Percentiles rank a stretch among this genome's conserved stretches.
phyloP scores from a whole-genome alignment of 2,329 filamentous ascomycete genomes.

The Pestalotiopsis sp. region DNA sequence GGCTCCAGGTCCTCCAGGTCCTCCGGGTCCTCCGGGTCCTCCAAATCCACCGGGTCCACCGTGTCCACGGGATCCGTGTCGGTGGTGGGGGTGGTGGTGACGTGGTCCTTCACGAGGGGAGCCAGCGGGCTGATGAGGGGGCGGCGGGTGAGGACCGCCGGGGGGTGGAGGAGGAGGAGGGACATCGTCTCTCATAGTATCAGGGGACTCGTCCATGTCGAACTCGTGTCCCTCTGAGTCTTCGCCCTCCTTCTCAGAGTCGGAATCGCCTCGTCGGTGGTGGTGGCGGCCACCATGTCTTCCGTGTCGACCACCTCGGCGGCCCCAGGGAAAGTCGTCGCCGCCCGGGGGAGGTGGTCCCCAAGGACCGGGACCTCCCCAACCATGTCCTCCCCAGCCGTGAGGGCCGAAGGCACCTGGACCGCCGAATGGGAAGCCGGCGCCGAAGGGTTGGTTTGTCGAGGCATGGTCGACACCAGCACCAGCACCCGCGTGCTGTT shows the following conservation, averaged over 20 bases:
- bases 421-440: constrained; percentile 36
- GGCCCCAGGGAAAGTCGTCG: constrained; percentile 16
- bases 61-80: constrained; percentile 23
- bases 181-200: constrained; percentile 25
- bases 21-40: background rate
- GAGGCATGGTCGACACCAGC: constrained; percentile 39
- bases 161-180: constrained; percentile 16
- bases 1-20: constrained; percentile 1
- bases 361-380: constrained; percentile 16
- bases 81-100: constrained; percentile 17
- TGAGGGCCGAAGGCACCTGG: constrained; percentile 17
- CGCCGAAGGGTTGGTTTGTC: constrained; percentile 24
- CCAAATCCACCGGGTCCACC: background rate
- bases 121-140: constrained; percentile 18
- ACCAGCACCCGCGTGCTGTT: constrained; percentile 24
- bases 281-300: constrained; percentile 22
- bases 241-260: constrained; percentile 22
- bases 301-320: constrained; percentile 18
- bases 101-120: constrained; percentile 15
- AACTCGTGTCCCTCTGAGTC: constrained; percentile 26
- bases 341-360: constrained; percentile 13
- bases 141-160: constrained; percentile 17
- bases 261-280: constrained; percentile 25
- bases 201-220: constrained; percentile 37
- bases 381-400: constrained; percentile 7